Base-by-base conservation (phyloP, 495 filamentous ascomycete species). In the Aspergillus kassunensis region DNA sequence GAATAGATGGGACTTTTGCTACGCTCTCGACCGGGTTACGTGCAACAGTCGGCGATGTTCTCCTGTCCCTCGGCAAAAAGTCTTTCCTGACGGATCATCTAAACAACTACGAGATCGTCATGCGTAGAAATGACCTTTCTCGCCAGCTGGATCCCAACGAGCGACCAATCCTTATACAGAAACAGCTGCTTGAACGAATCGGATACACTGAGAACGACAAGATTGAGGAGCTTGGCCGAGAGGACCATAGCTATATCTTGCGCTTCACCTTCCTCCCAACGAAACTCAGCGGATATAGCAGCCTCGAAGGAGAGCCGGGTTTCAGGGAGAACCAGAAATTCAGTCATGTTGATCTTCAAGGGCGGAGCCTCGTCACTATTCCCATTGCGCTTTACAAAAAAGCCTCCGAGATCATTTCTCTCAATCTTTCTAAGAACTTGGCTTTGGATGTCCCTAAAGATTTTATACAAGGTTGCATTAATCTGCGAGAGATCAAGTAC, bases 201-300 rank as follows among this genome's bases (percentile, higher is more conserved):
- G 93, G 93, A 11, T 98, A 96, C 63, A 86, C 85, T n/a, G 79
- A 86, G 24, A 83, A 81, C 19, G 95, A 99, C 63, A 81, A 81
- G 33, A 82, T 97, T 35, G 92, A 97, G 61, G 93, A 97, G 51
- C 84, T 99, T 45, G 93, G 93, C n/a, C 83, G 93, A 37, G 93
- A 99, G 65, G 93, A 99, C 67, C 95, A 97, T 67, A 92, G 91
- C 60, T 97, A 97, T 58, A 77, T 99, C 6, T 91, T 91, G 60
- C 89, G 93, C 7, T 97, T 97, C 70, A 88, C 90, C 20, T 99
- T 97, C 65, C 74, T 96, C 43, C 90, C 92, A 9, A 87, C 86
- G 10, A 87, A 89, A 53, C 83, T 95, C 59, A 89, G 83, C 65
- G 88, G 89, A n/a, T 74, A 75, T 43, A 80, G 77, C 52, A 87